Conservation (phyloP, 495 filamentous ascomycete species). For the Lasiosphaeriaceae sp. region DNA sequence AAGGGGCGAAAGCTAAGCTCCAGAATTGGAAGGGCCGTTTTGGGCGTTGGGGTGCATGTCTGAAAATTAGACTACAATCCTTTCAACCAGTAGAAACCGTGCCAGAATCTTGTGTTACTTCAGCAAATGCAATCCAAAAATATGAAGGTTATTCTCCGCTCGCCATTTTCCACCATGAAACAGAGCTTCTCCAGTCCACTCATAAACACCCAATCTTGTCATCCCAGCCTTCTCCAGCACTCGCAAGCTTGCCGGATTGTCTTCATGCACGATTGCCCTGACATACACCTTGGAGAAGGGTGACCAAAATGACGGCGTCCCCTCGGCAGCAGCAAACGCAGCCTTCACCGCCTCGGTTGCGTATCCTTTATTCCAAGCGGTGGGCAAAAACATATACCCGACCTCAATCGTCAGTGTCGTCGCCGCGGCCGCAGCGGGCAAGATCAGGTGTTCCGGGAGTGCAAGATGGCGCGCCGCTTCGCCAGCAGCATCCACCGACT, state of each 20-base stretch:
- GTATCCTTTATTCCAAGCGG: neutral
- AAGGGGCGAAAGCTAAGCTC: too few relatives aligned
- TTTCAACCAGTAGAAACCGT: too few relatives aligned
- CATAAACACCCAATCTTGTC: neutral
- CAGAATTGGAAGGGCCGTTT: too few relatives aligned
- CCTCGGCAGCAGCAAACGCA: neutral
- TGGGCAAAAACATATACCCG: neutral
- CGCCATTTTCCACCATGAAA: neutral
- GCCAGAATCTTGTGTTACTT: too few relatives aligned
- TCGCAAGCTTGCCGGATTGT: neutral
- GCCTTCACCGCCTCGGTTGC: neutral
- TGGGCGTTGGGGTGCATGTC: too few relatives aligned
- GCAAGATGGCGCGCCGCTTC: neutral
- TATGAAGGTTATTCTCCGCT: neutral
- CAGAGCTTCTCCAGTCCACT: neutral
- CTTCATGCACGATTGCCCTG: neutral
- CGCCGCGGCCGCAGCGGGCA: neutral
- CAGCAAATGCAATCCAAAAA: neutral
- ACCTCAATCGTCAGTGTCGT: neutral
- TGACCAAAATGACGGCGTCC: neutral
- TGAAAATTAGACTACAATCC: too few relatives aligned
- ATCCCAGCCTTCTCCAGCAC: neutral
- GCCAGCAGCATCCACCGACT: neutral
- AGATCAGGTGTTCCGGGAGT: neutral
- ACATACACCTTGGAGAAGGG: neutral